phyloP scores from a whole-genome alignment of 2,329 filamentous ascomycete species.

The Alternaria triticina region DNA sequence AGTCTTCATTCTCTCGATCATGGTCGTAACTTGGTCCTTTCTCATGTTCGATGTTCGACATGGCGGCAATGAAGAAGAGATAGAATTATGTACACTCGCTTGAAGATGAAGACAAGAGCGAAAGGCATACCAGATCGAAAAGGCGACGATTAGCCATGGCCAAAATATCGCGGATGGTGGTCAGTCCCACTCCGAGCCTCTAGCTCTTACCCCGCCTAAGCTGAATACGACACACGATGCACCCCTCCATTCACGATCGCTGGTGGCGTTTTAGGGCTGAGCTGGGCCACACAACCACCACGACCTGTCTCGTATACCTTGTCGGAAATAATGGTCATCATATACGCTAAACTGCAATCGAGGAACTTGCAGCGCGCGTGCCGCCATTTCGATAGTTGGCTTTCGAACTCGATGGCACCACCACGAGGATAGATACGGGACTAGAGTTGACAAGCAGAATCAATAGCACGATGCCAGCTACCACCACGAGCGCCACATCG shows the following conservation, averaged over 20 bases:
- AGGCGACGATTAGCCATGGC: neutral
- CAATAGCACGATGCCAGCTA: neutral
- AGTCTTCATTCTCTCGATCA: neutral
- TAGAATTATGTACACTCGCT: too few relatives aligned
- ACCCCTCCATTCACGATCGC: conserved; percentile 16
- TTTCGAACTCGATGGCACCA: neutral
- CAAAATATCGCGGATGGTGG: neutral
- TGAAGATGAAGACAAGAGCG: neutral
- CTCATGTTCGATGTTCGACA: neutral
- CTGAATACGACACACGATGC: conserved; percentile 14
- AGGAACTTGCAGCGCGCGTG: neutral
- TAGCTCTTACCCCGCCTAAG: conserved; percentile 23
- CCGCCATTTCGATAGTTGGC: neutral
- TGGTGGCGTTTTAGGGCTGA: conserved; percentile 26
- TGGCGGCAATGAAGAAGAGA: neutral
- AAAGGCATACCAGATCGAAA: neutral
- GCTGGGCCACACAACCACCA: conserved; percentile 3
- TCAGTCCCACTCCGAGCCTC: neutral
- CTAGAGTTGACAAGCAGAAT: neutral
- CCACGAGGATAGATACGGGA: neutral
- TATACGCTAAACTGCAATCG: too few relatives aligned
- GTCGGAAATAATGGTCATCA: neutral
- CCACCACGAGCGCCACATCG: neutral
- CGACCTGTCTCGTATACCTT: conserved; percentile 3
- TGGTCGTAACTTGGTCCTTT: neutral